phyloP scores from a whole-genome alignment of 2,329 filamentous ascomycete species.

The Hortaea sp. region DNA sequence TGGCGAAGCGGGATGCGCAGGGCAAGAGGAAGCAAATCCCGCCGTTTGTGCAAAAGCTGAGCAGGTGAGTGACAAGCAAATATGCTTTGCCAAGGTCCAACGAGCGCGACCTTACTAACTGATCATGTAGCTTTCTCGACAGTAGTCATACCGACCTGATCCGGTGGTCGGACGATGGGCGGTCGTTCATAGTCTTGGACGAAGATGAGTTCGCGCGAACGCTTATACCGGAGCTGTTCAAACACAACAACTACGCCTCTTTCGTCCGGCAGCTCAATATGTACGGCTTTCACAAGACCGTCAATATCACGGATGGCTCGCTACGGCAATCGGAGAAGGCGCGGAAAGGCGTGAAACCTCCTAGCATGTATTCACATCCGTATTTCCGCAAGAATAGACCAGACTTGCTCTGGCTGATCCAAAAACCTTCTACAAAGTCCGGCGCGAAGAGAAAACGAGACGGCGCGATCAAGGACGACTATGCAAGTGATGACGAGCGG shows the following conservation, averaged over 20 bases:
- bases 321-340: conserved; percentile 96
- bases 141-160: conserved; percentile 90
- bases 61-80: conserved; percentile 56
- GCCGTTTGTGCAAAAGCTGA: conserved; percentile 94
- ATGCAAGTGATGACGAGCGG: conserved; percentile 60
- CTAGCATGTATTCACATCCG: conserved; percentile 94
- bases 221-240: conserved; percentile 65
- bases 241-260: conserved; percentile 70
- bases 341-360: conserved; percentile 84
- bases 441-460: conserved; percentile 39
- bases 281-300: conserved; percentile 47
- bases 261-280: conserved; percentile 61
- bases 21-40: conserved; percentile 91
- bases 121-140: conserved; percentile 68
- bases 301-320: conserved; percentile 82
- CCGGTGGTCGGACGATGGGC: conserved; percentile 91
- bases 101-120: conserved; percentile 4
- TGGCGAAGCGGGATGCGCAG: conserved; percentile 79
- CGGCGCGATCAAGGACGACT: conserved; percentile 54
- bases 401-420: conserved; percentile 89
- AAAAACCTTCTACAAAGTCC: conserved; percentile 72
- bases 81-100: not conserved
- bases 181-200: conserved; percentile 92
- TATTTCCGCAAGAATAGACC: conserved; percentile 91
- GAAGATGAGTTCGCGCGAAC: conserved; percentile 80